Evolutionary conservation across 352 stramenopile genomes (phyloP), one percentile per base, ranked within the genome.

Genomic region (Phytophthora boehmeriae): DNA sequence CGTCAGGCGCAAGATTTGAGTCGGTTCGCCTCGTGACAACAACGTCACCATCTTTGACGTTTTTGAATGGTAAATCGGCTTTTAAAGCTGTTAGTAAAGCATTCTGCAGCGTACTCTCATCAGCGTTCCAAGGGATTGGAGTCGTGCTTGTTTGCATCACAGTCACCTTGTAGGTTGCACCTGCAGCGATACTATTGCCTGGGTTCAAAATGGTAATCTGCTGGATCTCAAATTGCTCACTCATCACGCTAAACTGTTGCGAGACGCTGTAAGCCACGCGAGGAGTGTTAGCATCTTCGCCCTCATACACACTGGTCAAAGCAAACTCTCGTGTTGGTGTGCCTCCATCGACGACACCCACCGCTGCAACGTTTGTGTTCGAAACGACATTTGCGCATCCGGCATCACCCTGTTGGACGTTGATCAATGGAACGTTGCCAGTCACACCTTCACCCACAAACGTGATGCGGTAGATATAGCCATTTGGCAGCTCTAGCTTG

Each of bases 171-270:
- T 92, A 92, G 5, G 45, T 81, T 14, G 63, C 75, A 2, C 20
- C 54, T 16, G 47, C 38, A 2, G 49, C 63, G 0, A 92, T 82
- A 34, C 76, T 60, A 19, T 63, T 83, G 2, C 50, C 55, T 1
- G 66, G 53, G 54, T 92, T 91, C 4, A 35, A 59, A 1, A 92
- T 67, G 2, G 73, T 61, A 6, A 95, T 62, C 20, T 80, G 73
- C 44, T 93, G 77, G 6, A 92, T 61, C 38, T 90, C 80, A 52
- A 92, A 89, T 39, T 85, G 77, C 46, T 93, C 83, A 23, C 73
- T 72, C 63, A 86, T 71, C 5, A 95, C 80, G n/a, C 66, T 80
- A 32, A 93, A 95, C 8, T 88, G 53, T 27, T 91, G 86, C 1
- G 66, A 73, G 10, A 95, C 67, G 14, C 20, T 70, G 43, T 93